A percentile compares a stretch with the other conserved stretches of the same genome.
Evolutionary conservation across 345 rosid species (phyloP).

Genomic region (Pugionium cornutum): DNA sequence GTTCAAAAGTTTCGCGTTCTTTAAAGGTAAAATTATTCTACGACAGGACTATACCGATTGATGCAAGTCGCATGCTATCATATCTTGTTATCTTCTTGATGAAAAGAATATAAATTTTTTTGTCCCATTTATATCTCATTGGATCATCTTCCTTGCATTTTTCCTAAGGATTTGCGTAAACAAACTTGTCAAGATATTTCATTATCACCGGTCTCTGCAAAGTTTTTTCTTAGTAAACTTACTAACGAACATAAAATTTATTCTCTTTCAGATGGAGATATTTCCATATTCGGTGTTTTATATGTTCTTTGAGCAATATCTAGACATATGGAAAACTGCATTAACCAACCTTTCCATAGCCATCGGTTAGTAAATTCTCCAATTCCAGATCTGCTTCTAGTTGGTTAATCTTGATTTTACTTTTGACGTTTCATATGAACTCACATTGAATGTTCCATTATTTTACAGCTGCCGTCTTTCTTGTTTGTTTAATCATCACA

Average conservation of each 20-base stretch:
- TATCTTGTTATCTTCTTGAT: constrained; percentile 19
- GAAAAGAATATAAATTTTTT: neutral
- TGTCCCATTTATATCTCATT: neutral
- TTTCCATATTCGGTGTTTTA: constrained; percentile 98
- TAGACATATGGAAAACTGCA: constrained; percentile 95
- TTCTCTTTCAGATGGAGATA: constrained; percentile 77
- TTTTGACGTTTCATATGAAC: constrained; percentile 1
- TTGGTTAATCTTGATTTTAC: constrained; percentile 15
- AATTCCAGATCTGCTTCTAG: constrained; percentile 13
- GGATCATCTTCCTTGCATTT: neutral
- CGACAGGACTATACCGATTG: neutral
- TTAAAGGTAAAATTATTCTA: constrained; percentile 56
- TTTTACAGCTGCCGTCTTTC: constrained; percentile 79
- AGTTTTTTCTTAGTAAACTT: neutral
- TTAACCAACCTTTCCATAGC: constrained; percentile 93
- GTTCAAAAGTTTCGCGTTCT: constrained; percentile 70
- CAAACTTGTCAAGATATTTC: constrained; percentile 6
- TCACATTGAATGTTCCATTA: constrained; percentile 15
- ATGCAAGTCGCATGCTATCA: constrained; percentile 1
- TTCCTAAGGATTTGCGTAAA: neutral
- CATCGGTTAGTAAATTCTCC: constrained; percentile 60
- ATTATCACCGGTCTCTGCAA: constrained; percentile 12
- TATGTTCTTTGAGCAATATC: constrained; percentile 99
- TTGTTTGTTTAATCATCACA: constrained; percentile 83
- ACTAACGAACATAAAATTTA: constrained; percentile 5